These are phyloP conservation scores for Phytophthora fragariae DNA, from an alignment of 352 stramenopile genomes.

Conservation along the genomic window DNA sequence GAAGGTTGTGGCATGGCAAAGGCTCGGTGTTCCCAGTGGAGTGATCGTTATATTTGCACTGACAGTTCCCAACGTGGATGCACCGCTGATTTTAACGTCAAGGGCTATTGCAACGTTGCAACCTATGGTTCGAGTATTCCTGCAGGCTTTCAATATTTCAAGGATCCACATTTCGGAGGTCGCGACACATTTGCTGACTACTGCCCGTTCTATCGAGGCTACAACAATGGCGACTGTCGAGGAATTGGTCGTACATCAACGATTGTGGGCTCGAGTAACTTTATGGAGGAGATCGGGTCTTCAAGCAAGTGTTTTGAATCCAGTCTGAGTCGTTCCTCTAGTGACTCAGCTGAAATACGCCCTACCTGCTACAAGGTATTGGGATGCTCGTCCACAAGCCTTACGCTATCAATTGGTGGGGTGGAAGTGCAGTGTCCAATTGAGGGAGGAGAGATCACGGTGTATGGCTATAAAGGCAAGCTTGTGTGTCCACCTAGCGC, in stretches of 20 bases:
- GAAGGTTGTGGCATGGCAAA: constrained; percentile 76
- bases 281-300: constrained; percentile 59
- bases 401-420: constrained; percentile 58
- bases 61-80: constrained; percentile 51
- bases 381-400: constrained; percentile 48
- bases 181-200: constrained; percentile 79
- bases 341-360: constrained; percentile 39
- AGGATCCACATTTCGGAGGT: constrained; percentile 61
- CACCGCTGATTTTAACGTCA: constrained; percentile 71
- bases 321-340: constrained; percentile 60
- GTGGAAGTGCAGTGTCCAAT: constrained; percentile 68
- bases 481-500: constrained; percentile 58
- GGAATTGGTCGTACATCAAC: constrained; percentile 58
- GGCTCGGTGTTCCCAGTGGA: constrained; percentile 74
- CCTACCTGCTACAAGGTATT: constrained; percentile 70
- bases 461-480: constrained; percentile 58
- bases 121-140: constrained; percentile 74
- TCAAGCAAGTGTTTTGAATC: constrained; percentile 80
- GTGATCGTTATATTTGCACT: constrained; percentile 70
- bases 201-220: constrained; percentile 81
- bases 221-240: constrained; percentile 82
- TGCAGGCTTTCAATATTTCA: constrained; percentile 85
- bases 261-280: constrained; percentile 45
- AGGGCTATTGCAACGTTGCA: constrained; percentile 81
- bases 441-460: constrained; percentile 59